These are phyloP conservation scores for Backusella circina DNA, from an alignment of 192 early-diverging fungal genomes.

Conservation along the genomic window DNA sequence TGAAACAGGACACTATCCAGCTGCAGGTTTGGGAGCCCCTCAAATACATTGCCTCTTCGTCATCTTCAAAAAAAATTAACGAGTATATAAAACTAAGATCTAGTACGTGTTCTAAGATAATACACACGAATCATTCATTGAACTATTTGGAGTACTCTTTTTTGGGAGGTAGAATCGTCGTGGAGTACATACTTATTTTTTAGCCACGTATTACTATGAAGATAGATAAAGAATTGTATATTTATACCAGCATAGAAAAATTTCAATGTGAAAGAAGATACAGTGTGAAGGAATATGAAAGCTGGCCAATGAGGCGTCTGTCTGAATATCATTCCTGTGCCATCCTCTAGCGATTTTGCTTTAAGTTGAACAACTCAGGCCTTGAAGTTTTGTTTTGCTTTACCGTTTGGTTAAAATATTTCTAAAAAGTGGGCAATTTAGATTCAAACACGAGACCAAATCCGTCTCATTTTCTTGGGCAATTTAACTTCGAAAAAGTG, in stretches of 20 bases:
- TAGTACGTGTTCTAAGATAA: slow-evolving; percentile 3
- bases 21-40: not conserved
- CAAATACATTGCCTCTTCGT: too few relatives aligned
- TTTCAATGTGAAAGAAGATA: slow-evolving; percentile 2
- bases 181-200: not conserved
- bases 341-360: not conserved
- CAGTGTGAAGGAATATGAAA: not conserved
- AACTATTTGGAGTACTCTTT: slow-evolving; percentile 1
- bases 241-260: not conserved
- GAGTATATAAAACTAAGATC: slow-evolving; percentile 2
- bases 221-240: not conserved
- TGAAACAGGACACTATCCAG: not conserved
- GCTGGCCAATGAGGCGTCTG: not conserved
- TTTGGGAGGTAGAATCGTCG: slow-evolving; percentile 1
- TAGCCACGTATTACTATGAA: slow-evolving; percentile 2
- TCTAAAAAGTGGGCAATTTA: too few relatives aligned
- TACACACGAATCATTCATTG: not conserved
- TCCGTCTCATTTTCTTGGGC: too few relatives aligned
- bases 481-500: too few relatives aligned
- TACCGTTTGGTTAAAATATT: too few relatives aligned
- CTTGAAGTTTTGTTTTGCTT: not conserved
- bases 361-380: not conserved
- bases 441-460: too few relatives aligned
- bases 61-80: too few relatives aligned
- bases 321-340: not conserved